Evolutionary conservation across 768 basidiomycete species (phyloP), one percentile per base, ranked within the genome.

Genomic region (Amanita brunnescens): DNA sequence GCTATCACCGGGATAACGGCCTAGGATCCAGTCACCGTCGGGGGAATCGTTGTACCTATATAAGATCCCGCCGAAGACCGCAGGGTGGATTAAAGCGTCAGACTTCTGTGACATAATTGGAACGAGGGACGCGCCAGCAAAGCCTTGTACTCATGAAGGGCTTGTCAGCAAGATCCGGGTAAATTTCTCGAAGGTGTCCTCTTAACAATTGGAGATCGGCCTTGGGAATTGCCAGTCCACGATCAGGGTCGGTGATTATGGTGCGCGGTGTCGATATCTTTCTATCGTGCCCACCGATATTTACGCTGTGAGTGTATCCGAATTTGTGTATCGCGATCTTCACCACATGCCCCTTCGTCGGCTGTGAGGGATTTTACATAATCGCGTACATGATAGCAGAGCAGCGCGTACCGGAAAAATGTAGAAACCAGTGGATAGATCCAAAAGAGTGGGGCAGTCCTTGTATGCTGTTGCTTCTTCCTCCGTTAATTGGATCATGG

Each of bases 11-110:
- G 76, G 74, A 57, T 86, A 79, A 54, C 68, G 78, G 21, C 92
- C 89, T 56, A 97, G 90, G 38, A 96, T 70, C 90, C 91, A 97
- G 64, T 97, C 78, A 2, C 81, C 84, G 59, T 93, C 87, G 1
- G 82, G 76, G 4, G 91, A 81, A 59, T 96, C 94, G 20, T 85
- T 85, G 63, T 97, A 97, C 91, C 91, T 93, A 55, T 41, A 39
- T 29, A 23, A 34, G 32, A 45, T 29, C 26, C 26, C 20, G 26
- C n/a, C n/a, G 42, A 34, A 9, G 18, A 18, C 18, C 9, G 7
- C 18, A 29, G 50, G 18, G 30, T 6, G 38, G 14, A 14, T 24
- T 26, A 26, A 20, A 9, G 10, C 16, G 32, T 47, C 23, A 43
- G 49, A 51, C 32, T 41, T 41, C 40, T 16, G 32, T 20, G 47